These are phyloP conservation scores for Metahyphopichia silvanorum DNA, from an alignment of 805 yeast species.

Conservation along the genomic window DNA sequence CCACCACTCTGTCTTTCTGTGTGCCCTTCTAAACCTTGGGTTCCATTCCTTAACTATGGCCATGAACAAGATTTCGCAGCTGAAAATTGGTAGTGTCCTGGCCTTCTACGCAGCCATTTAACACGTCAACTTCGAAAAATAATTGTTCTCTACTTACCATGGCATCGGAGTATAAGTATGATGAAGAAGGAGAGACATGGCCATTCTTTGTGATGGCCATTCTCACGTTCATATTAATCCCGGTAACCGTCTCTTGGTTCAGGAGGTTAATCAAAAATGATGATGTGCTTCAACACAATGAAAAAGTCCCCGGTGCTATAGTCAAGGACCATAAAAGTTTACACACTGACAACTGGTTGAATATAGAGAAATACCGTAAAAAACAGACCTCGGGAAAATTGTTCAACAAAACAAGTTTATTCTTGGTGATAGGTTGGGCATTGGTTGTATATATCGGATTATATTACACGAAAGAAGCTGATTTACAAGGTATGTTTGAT, in stretches of 20 bases:
- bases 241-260: slow-evolving; percentile 47
- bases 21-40: too few species aligned
- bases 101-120: background rate
- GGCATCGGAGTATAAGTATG: slow-evolving; percentile 67
- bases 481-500: slow-evolving; percentile 61
- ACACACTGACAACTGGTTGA: slow-evolving; percentile 23
- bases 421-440: slow-evolving; percentile 58
- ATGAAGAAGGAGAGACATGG: slow-evolving; percentile 90
- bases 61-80: too few species aligned
- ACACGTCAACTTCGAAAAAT: slow-evolving; percentile 5
- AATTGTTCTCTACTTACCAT: slow-evolving; percentile 10
- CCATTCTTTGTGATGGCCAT: slow-evolving; percentile 83
- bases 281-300: slow-evolving; percentile 16
- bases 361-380: slow-evolving; percentile 21
- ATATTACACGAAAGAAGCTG: slow-evolving; percentile 42
- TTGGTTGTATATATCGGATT: slow-evolving; percentile 39
- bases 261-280: slow-evolving; percentile 13
- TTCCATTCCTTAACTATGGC: too few species aligned
- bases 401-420: slow-evolving; percentile 34
- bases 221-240: slow-evolving; percentile 63
- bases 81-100: background rate
- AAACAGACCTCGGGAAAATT: slow-evolving; percentile 28
- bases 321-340: slow-evolving; percentile 30
- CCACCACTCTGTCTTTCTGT: too few species aligned
- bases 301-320: slow-evolving; percentile 28